Evolutionary conservation across 257 asterid genomes (phyloP), one percentile per base, ranked within the genome.

Genomic region (Solanum dulcamara): DNA sequence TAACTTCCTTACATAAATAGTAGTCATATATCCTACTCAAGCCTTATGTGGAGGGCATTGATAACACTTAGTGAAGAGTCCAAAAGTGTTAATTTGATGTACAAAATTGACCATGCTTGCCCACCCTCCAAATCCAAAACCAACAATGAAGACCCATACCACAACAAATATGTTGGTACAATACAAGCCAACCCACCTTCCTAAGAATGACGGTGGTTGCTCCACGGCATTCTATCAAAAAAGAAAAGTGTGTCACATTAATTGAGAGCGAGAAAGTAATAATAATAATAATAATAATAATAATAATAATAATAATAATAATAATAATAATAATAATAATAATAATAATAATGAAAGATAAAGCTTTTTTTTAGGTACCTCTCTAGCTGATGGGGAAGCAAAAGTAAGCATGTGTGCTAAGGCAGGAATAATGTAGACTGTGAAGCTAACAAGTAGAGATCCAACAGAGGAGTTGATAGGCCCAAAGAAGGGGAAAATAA

Each of bases 91-190:
- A 71, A 94, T 91, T 89, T 94, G 98, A 85, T 75, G 97, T 55
- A 94, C 53, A 84, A 94, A 94, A 87, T 94, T 94, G 87, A 91
- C 55, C 93, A 93, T 87, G 88, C 98, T 94, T 40, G 98, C 98
- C 98, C 98, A 94, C 74, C 98, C 98, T 86, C 98, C 98, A 87
- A 93, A 93, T 85, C 96, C 98, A 84, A 94, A 94, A 3, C 98
- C 98, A 83, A 94, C 90, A 2, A 94, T 86, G 55, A 94, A 90
- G 82, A 94, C 97, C 98, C 98, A 94, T 28, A 53, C 92, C 90
- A 94, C 98, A 83, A 94, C 95, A 86, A 93, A 94, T 62, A 94
- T 83, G 88, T 94, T 94, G 88, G 91, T 67, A 2, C 90, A 87
- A 88, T 90, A 94, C 85, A 90, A 79, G 1, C 97, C 98, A 37